These are phyloP conservation scores for Pleurotus tuoliensis DNA, from an alignment of 768 basidiomycete species.

Conservation along the genomic window DNA sequence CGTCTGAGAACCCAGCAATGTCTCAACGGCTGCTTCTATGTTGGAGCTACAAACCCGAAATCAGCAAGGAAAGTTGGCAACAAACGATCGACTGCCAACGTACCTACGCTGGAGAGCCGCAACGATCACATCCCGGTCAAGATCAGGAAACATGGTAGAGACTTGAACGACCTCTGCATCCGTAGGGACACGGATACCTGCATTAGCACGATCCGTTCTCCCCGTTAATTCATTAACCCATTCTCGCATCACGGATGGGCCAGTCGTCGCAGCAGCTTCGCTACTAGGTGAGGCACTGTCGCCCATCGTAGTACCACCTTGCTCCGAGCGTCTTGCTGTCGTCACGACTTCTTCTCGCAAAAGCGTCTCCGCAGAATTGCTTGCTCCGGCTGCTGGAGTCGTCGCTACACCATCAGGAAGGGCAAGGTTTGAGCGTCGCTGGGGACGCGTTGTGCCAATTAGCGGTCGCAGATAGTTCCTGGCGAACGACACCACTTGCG, in stretches of 20 bases:
- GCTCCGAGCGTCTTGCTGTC: constrained; percentile 43
- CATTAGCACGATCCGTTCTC: constrained; percentile 44
- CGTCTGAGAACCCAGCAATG: constrained; percentile 53
- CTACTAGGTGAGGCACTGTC: constrained; percentile 18
- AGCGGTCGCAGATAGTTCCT: constrained; percentile 60
- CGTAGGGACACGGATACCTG: constrained; percentile 64
- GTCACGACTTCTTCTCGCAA: constrained; percentile 54
- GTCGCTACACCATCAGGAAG: constrained; percentile 53
- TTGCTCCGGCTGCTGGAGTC: constrained; percentile 13
- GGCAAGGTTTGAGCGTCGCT: constrained; percentile 68
- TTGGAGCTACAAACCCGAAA: constrained; percentile 47
- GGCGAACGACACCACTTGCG: constrained; percentile 49
- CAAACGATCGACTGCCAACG: constrained; percentile 17
- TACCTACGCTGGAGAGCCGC: constrained; percentile 82
- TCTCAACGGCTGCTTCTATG: constrained; percentile 80
- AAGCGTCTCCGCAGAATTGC: constrained; percentile 24
- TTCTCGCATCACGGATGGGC: constrained; percentile 61
- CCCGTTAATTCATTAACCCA: constrained; percentile 83
- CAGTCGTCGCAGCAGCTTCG: constrained; percentile 20
- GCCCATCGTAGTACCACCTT: constrained; percentile 16
- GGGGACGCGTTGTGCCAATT: constrained; percentile 58
- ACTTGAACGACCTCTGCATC: constrained; percentile 76
- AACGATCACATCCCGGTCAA: constrained; percentile 68
- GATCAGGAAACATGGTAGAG: constrained; percentile 79
- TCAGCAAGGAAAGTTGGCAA: constrained; percentile 8